Percentiles rank a stretch among this genome's conserved stretches.
Evolutionary conservation across 257 asterid genomes (phyloP).

Genomic region (Lantana camara): DNA sequence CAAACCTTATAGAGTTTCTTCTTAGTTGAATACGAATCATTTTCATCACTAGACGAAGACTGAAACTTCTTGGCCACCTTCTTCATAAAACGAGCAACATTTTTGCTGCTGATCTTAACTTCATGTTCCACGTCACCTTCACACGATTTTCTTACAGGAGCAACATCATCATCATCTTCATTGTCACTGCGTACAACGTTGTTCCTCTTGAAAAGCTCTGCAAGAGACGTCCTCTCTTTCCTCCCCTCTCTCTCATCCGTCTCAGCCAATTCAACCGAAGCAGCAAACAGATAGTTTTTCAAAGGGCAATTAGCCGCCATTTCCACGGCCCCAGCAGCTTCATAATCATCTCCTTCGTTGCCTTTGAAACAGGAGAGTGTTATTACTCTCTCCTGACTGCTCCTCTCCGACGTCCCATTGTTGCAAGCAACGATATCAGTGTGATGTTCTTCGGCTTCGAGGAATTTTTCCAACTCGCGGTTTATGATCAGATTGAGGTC

Average conservation of each 20-base stretch:
- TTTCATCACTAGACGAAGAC: constrained; percentile 29
- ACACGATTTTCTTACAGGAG: constrained; percentile 12
- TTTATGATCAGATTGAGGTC: constrained; percentile 46
- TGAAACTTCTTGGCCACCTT: constrained; percentile 48
- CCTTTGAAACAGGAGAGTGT: constrained; percentile 38
- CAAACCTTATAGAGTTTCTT: constrained; percentile 56
- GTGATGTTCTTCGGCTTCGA: constrained; percentile 38
- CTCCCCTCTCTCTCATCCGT: constrained; percentile 34
- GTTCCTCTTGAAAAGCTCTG: constrained; percentile 45
- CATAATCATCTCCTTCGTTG: constrained; percentile 38
- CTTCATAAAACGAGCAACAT: constrained; percentile 44
- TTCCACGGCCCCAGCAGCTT: constrained; percentile 14
- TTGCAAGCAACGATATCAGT: constrained; percentile 27
- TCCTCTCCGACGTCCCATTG: constrained; percentile 44
- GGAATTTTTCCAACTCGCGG: constrained; percentile 51
- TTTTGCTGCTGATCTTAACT: constrained; percentile 25
- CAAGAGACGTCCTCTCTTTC: constrained; percentile 47
- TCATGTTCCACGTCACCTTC: constrained; percentile 28
- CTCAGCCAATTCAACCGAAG: constrained; percentile 45
- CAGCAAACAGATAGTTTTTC: constrained; percentile 53
- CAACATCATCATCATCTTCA: background rate
- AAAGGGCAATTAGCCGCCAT: constrained; percentile 46
- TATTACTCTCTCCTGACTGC: constrained; percentile 46
- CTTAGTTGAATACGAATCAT: constrained; percentile 37
- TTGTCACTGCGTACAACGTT: constrained; percentile 27